Base-by-base conservation (phyloP, 1,139 yeast genomes). In the Suhomyces panamericanus region DNA sequence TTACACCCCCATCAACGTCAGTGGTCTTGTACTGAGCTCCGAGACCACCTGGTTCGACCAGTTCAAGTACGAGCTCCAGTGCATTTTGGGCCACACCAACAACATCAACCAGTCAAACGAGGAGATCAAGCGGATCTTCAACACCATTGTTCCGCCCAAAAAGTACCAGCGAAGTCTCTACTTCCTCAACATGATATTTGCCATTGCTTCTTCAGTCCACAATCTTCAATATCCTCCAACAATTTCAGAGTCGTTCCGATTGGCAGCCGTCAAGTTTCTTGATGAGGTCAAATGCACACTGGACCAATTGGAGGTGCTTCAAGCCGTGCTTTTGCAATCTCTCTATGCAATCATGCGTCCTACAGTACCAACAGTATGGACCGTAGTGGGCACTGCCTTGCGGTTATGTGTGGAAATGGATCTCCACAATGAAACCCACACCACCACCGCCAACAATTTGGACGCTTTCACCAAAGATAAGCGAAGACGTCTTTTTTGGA, bases 311-410 rank as follows among this genome's bases (percentile, higher is more conserved):
- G 95, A 86, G 55, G 75, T 87, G 0, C 64, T 90, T 3, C 91
- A 87, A 58, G 93, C 91, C 0, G 70, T 87, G 14, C 60, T 90
- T 27, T 67, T 88, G 17, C 67, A 85, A 35, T 81, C 95, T 0
- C 60, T 83, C 5, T 90, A 86, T 58, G 82, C 96, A 2, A 75
- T 80, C 20, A 74, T 85, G 90, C 70, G 89, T 50, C 90, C 91
- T 0, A 79, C 86, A 1, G 80, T 81, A 4, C 96, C 96, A 0
- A 95, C 96, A 2, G 88, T 88, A n/a, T 90, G 97, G 97, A 88
- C 88, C 58, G 81, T 87, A 1, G 69, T 88, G 49, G 96, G 96
- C 0, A 80, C 88, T 6, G 93, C 93, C 0, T 64, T 88, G 41
- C 73, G 96, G 46, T 64, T 88, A 42, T 84, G 95, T 54, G 87